Percentiles rank a stretch among this genome's conserved stretches.
Evolutionary conservation across 139 green algal species (phyloP).

Genomic region (Chlorella sorokiniana): DNA sequence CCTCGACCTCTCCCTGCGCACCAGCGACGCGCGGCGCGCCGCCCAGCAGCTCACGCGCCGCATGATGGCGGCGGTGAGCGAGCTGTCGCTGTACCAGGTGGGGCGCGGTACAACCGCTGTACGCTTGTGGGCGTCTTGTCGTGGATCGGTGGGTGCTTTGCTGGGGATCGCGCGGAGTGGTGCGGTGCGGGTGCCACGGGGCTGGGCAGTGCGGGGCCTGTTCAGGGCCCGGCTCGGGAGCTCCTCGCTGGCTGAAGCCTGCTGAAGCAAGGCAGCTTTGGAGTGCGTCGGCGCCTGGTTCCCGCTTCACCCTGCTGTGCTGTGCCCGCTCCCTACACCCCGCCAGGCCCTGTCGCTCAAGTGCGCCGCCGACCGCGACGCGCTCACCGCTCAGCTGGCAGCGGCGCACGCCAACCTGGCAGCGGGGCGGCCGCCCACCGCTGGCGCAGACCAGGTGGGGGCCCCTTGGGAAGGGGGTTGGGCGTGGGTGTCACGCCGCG

Average conservation of each 20-base stretch:
- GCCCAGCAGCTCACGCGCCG: constrained; percentile 70
- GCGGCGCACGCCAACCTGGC: constrained; percentile 41
- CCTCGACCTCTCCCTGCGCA: constrained; percentile 3
- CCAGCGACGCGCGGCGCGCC: constrained; percentile 75
- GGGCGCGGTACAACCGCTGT: too few species aligned
- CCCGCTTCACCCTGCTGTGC: background rate
- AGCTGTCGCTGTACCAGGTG: constrained; percentile 87
- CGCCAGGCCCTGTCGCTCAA: constrained; percentile 73
- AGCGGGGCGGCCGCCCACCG: constrained; percentile 71
- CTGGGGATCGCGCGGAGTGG: background rate
- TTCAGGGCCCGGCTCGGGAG: too few species aligned
- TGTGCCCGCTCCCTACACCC: too few species aligned
- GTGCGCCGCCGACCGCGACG: constrained; percentile 62
- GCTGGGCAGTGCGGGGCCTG: too few species aligned
- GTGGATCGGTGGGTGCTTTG: background rate
- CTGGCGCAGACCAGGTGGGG: constrained; percentile 37
- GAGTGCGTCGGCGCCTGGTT: too few species aligned
- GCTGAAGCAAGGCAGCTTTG: too few species aligned
- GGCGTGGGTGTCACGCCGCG: too few species aligned
- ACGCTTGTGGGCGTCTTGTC: background rate
- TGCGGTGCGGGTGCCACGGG: too few species aligned
- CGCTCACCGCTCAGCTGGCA: constrained; percentile 54
- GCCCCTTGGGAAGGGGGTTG: background rate
- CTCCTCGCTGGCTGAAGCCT: too few species aligned
- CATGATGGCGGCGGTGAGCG: constrained; percentile 87